Percentiles rank a stretch among this genome's conserved stretches.
Conservation (phyloP, 345 rosid species). For the Aquilaria sinensis region DNA sequence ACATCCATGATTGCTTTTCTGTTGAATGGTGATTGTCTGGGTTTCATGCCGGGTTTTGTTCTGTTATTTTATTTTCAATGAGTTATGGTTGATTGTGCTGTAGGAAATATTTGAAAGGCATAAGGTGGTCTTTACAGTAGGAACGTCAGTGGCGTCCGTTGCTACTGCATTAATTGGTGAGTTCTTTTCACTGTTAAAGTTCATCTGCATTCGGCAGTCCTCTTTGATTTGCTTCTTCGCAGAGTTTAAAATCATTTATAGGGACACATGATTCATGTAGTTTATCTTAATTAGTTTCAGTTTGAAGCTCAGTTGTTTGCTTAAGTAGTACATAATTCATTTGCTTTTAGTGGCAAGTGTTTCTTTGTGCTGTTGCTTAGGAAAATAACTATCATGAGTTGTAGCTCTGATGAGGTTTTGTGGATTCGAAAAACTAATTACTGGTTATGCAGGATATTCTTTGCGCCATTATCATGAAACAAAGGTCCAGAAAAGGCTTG, state of each 20-base stretch:
- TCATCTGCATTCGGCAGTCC: constrained; percentile 4
- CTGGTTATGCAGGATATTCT: constrained; percentile 49
- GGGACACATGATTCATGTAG: not conserved
- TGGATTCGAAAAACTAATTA: not conserved
- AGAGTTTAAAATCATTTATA: not conserved
- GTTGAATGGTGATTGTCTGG: constrained; percentile 7
- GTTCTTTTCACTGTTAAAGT: constrained; percentile 12
- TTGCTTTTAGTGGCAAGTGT: not conserved
- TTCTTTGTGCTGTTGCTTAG: too few relatives aligned
- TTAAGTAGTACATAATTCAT: not conserved
- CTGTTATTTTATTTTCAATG: not conserved
- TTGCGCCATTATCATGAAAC: constrained; percentile 47
- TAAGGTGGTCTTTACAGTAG: constrained; percentile 77
- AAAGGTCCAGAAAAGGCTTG: constrained; percentile 59
- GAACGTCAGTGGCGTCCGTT: constrained; percentile 89
- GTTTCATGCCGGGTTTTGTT: not conserved
- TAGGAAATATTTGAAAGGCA: constrained; percentile 90
- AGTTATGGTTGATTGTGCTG: constrained; percentile 9
- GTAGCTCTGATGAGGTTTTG: too few relatives aligned
- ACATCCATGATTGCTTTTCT: not conserved
- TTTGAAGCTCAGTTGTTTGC: not conserved
- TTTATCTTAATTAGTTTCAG: too few relatives aligned
- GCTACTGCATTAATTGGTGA: constrained; percentile 90
- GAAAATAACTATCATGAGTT: too few relatives aligned
- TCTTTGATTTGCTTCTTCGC: not conserved